phyloP scores from a whole-genome alignment of 2,329 filamentous ascomycete species.

The Taxawa tesnikishii region DNA sequence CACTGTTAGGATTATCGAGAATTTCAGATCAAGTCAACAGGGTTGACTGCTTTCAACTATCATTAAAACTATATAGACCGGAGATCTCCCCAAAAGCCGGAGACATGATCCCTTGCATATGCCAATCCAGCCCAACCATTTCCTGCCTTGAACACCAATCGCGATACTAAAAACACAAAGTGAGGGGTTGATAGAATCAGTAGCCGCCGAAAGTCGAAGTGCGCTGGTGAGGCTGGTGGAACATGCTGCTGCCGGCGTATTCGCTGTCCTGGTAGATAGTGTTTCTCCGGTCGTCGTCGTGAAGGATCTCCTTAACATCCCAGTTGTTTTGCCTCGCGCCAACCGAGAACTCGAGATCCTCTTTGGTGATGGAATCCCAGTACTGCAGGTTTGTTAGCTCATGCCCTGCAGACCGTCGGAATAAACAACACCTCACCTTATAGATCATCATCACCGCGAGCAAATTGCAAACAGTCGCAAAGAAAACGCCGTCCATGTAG shows the following conservation, averaged over 20 bases:
- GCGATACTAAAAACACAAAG: too few species aligned
- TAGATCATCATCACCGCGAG: slow-evolving; percentile 99
- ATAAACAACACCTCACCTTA: slow-evolving; percentile 50
- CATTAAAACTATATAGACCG: too few species aligned
- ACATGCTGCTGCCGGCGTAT: slow-evolving; percentile 39
- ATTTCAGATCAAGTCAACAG: too few species aligned
- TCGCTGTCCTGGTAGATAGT: slow-evolving; percentile 62
- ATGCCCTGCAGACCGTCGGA: background rate
- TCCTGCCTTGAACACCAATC: too few species aligned
- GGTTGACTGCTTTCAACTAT: too few species aligned
- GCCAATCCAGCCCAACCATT: too few species aligned
- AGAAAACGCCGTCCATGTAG: slow-evolving; percentile 89
- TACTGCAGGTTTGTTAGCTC: slow-evolving; percentile 44
- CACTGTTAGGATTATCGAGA: too few species aligned
- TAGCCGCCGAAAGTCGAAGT: slow-evolving; percentile 6
- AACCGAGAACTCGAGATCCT: slow-evolving; percentile 96
- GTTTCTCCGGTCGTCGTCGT: slow-evolving; percentile 67
- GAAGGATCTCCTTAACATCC: slow-evolving; percentile 83
- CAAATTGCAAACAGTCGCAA: slow-evolving; percentile 86
- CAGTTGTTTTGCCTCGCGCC: slow-evolving; percentile 92
- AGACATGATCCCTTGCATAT: too few species aligned
- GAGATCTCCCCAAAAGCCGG: too few species aligned
- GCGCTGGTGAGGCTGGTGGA: slow-evolving; percentile 18
- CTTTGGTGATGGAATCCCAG: slow-evolving; percentile 97
- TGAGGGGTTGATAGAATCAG: background rate